These are phyloP conservation scores for Stagonosporopsis chrysanthemi DNA, from an alignment of 2,329 filamentous ascomycete species.

Conservation along the genomic window DNA sequence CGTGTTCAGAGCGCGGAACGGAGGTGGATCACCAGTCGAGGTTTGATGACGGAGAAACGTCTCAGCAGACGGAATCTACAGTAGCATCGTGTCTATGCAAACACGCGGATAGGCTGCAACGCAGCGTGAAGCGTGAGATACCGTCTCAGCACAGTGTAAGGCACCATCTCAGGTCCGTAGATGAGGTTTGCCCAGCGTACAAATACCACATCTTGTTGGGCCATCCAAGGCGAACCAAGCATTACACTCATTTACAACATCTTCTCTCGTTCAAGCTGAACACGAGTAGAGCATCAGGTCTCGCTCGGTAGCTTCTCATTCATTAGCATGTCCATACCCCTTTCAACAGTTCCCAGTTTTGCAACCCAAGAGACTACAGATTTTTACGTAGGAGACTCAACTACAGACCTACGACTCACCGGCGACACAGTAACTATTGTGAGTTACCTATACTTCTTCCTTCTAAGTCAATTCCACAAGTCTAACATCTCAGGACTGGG, in stretches of 20 bases:
- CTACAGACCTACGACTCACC: background rate
- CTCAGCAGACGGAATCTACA: background rate
- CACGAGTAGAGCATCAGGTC: background rate
- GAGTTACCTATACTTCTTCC: background rate
- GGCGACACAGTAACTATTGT: background rate
- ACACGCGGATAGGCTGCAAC: background rate
- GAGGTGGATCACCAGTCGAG: background rate
- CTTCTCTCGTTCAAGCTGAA: background rate
- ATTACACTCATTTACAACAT: background rate
- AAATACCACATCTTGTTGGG: background rate
- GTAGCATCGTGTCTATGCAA: background rate
- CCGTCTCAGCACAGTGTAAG: background rate
- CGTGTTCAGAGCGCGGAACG: background rate
- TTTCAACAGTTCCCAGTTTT: background rate
- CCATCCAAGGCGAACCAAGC: background rate
- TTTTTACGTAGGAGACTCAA: background rate
- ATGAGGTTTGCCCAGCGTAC: background rate
- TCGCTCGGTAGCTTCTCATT: background rate
- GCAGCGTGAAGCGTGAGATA: background rate
- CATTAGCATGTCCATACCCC: background rate
- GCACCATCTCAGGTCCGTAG: background rate
- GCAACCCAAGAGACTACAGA: background rate
- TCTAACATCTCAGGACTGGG: background rate
- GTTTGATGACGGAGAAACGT: background rate
- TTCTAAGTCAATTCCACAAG: background rate